phyloP scores from a whole-genome alignment of 169 alveolate species.

The Babesia bigemina region DNA sequence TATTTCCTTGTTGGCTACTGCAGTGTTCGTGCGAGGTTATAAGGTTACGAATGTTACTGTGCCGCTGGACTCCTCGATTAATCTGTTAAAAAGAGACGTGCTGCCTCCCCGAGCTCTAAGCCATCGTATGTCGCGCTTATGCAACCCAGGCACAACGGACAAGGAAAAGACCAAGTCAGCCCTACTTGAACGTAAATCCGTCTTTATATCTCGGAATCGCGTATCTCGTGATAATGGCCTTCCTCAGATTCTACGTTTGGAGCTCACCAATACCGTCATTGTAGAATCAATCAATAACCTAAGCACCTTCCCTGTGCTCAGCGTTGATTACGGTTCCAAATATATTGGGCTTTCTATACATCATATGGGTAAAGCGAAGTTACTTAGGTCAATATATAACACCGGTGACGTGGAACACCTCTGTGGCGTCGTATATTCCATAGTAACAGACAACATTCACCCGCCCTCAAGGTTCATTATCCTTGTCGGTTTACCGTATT shows the following conservation, averaged over 20 bases:
- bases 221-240: background rate
- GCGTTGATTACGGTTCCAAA: slow-evolving; percentile 38
- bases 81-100: background rate
- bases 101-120: no score
- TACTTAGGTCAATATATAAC: background rate
- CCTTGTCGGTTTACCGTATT: slow-evolving; percentile 26
- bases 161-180: background rate
- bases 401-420: slow-evolving; percentile 12
- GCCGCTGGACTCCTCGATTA: slow-evolving; percentile 25
- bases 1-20: background rate
- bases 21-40: slow-evolving; percentile 3
- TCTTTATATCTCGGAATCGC: background rate
- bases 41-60: background rate
- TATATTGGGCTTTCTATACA: slow-evolving; percentile 30
- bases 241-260: slow-evolving; percentile 1
- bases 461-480: slow-evolving; percentile 18
- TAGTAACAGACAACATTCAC: slow-evolving; percentile 9
- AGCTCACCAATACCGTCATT: slow-evolving; percentile 12
- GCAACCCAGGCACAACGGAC: background rate
- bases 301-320: slow-evolving; percentile 21
- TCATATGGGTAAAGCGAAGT: slow-evolving; percentile 18
- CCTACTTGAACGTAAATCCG: background rate
- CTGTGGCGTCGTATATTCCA: slow-evolving; percentile 3
- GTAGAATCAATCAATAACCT: background rate
- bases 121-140: background rate